A percentile compares a stretch with the other conserved stretches of the same genome.
phyloP scores from a whole-genome alignment of 768 basidiomycete genomes.

The Crepidotus variabilis region DNA sequence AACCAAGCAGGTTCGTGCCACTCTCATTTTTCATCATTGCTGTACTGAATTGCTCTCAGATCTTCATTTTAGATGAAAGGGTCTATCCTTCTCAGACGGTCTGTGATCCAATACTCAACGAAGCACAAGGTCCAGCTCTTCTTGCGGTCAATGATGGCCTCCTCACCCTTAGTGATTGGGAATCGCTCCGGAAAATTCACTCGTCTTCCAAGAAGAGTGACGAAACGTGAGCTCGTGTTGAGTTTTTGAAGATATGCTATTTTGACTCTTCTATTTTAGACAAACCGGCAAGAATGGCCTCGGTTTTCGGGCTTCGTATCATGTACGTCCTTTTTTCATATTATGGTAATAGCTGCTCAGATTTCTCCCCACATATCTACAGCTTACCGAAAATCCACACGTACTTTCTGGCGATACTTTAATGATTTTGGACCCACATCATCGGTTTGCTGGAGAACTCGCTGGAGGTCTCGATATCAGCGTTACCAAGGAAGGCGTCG shows the following conservation, averaged over 20 bases:
- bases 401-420: conserved; percentile 36
- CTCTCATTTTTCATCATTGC: background rate
- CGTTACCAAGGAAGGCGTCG: conserved; percentile 17
- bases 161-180: conserved; percentile 33
- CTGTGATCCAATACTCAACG: conserved; percentile 22
- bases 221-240: conserved; percentile 11
- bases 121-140: conserved; percentile 35
- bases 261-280: conserved; percentile 6
- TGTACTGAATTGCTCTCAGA: conserved; percentile 17
- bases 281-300: conserved; percentile 25
- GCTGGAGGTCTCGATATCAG: conserved; percentile 28
- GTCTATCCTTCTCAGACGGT: conserved; percentile 18
- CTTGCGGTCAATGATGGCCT: conserved; percentile 33
- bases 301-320: conserved; percentile 23
- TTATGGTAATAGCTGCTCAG: background rate
- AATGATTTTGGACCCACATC: conserved; percentile 40
- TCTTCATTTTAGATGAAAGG: conserved; percentile 26
- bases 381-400: conserved; percentile 47
- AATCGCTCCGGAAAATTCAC: conserved; percentile 32
- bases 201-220: conserved; percentile 23
- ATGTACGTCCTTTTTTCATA: conserved; percentile 15
- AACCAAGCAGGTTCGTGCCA: conserved; percentile 23
- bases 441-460: conserved; percentile 17
- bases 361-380: background rate
- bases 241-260: background rate